Percentiles rank a stretch among this genome's conserved stretches.
phyloP scores from a whole-genome alignment of 2,329 filamentous ascomycete species.

The Pseudogymnoascus sp. region DNA sequence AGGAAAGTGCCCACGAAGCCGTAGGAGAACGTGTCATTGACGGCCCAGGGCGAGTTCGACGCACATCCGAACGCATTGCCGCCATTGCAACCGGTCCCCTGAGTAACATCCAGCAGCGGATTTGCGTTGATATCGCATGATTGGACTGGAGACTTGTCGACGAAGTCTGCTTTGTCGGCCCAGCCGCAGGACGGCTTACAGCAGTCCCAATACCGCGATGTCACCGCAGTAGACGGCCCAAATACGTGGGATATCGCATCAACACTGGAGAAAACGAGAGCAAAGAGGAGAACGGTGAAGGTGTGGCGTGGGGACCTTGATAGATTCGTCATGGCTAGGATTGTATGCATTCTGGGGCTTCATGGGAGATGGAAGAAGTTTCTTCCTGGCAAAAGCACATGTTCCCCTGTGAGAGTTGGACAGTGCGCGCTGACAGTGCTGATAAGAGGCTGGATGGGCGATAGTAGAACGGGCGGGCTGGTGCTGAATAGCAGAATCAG shows the following conservation, averaged over 20 bases:
- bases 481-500: background rate
- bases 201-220: constrained; percentile 53
- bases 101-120: constrained; percentile 41
- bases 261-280: background rate
- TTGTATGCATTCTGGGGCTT: constrained; percentile 4
- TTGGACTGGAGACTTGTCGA: constrained; percentile 35
- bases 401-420: constrained; percentile 5
- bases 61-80: constrained; percentile 46
- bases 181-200: constrained; percentile 62
- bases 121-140: constrained; percentile 48
- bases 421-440: background rate
- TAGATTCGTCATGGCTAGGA: constrained; percentile 1
- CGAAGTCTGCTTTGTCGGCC: constrained; percentile 47
- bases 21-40: constrained; percentile 42
- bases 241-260: background rate
- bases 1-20: constrained; percentile 46
- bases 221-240: constrained; percentile 10
- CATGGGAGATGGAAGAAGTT: constrained; percentile 6
- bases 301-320: background rate
- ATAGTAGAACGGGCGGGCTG: background rate
- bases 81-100: constrained; percentile 45
- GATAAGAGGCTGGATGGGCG: background rate
- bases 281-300: background rate
- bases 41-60: constrained; percentile 41
- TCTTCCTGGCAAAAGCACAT: constrained; percentile 5